phyloP scores from a whole-genome alignment of 1,284 basidiomycete genomes.

The Volvariella surrecta region DNA sequence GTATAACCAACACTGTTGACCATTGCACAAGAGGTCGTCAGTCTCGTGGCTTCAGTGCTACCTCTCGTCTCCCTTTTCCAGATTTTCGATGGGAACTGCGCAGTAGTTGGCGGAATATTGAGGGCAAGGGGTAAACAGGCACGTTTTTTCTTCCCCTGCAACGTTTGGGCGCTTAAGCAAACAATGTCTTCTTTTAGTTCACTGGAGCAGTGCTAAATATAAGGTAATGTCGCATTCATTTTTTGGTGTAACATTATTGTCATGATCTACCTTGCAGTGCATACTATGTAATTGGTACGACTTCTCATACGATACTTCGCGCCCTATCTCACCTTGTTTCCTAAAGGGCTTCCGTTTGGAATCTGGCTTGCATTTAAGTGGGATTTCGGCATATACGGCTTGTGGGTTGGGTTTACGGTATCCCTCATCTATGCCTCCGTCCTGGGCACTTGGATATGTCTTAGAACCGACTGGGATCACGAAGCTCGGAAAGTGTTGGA shows the following conservation, averaged over 20 bases:
- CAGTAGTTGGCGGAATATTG: constrained; percentile 68
- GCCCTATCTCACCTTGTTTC: background rate
- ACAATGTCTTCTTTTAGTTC: constrained; percentile 25
- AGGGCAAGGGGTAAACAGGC: constrained; percentile 72
- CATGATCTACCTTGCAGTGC: constrained; percentile 28
- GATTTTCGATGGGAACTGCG: constrained; percentile 66
- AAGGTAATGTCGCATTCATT: constrained; percentile 25
- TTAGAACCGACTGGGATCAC: constrained; percentile 52
- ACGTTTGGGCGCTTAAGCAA: background rate
- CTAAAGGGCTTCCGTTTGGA: constrained; percentile 51
- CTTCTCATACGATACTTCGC: background rate
- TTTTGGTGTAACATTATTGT: constrained; percentile 3
- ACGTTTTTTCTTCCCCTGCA: constrained; percentile 7
- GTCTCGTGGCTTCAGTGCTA: constrained; percentile 62
- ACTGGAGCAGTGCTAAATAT: constrained; percentile 60
- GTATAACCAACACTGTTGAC: constrained; percentile 1
- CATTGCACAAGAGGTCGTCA: constrained; percentile 40
- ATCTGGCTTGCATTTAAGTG: constrained; percentile 53
- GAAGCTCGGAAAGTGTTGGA: constrained; percentile 52
- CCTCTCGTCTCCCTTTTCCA: constrained; percentile 79
- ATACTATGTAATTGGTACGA: constrained; percentile 52
- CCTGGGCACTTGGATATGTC: constrained; percentile 39
- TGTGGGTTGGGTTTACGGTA: constrained; percentile 62
- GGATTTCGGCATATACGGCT: constrained; percentile 42
- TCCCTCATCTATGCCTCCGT: constrained; percentile 47